These are phyloP conservation scores for Berberis vulgaris DNA, from an alignment of 164 flowering plant species.

Conservation along the genomic window DNA sequence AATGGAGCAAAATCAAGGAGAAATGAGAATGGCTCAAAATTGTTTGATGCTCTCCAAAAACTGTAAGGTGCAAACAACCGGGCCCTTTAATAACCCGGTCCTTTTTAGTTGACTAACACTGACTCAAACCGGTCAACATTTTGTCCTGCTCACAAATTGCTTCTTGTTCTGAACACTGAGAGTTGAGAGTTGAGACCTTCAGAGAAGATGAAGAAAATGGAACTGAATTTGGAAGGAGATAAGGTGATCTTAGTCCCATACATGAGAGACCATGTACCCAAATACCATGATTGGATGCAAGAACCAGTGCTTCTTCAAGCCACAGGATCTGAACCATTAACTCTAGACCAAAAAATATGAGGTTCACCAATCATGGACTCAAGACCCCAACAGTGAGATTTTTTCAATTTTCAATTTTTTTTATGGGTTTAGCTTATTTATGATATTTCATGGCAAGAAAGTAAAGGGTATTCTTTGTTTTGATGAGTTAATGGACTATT, in stretches of 20 bases:
- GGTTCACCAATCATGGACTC: slow-evolving; percentile 86
- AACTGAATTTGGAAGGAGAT: slow-evolving; percentile 58
- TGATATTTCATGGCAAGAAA: neutral
- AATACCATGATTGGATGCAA: slow-evolving; percentile 91
- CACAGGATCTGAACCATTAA: slow-evolving; percentile 92
- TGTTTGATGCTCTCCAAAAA: too few species aligned
- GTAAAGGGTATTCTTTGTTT: too few species aligned
- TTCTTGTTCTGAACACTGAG: neutral
- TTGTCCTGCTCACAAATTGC: neutral
- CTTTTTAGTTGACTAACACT: too few species aligned
- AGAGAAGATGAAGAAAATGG: neutral
- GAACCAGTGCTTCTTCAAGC: slow-evolving; percentile 71
- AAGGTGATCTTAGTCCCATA: slow-evolving; percentile 75
- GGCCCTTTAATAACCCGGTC: too few species aligned
- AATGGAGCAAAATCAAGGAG: too few species aligned
- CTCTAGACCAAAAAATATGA: slow-evolving; percentile 74
- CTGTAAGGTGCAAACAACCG: too few species aligned
- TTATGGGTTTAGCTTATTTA: neutral
- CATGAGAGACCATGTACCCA: slow-evolving; percentile 77
- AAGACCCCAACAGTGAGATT: slow-evolving; percentile 61
- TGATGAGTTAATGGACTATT: too few species aligned
- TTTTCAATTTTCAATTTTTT: neutral
- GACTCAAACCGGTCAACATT: neutral
- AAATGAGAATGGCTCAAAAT: too few species aligned
- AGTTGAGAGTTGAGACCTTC: neutral